phyloP scores from a whole-genome alignment of 2,329 filamentous ascomycete genomes.

The Ambrosiella beaveri region DNA sequence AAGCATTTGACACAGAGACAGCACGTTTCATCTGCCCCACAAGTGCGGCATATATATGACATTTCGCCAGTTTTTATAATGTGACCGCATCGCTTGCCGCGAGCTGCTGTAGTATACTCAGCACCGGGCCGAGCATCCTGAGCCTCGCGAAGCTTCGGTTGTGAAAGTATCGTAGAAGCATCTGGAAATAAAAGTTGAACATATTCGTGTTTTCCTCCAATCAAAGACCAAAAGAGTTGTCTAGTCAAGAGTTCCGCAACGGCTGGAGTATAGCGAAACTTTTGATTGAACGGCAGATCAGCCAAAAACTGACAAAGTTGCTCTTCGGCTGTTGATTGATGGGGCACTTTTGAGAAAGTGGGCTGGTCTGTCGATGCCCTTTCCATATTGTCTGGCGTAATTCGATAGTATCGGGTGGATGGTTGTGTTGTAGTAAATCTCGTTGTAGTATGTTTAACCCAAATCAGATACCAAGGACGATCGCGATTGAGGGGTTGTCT shows the following conservation, averaged over 20 bases:
- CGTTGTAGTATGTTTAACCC: too few relatives aligned
- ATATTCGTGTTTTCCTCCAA: constrained; percentile 55
- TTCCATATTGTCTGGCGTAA: too few relatives aligned
- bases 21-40: constrained; percentile 86
- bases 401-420: too few relatives aligned
- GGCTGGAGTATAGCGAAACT: constrained; percentile 56
- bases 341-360: too few relatives aligned
- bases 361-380: too few relatives aligned
- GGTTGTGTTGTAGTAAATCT: too few relatives aligned
- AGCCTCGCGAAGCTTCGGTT: constrained; percentile 65
- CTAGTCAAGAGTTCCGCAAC: constrained; percentile 57
- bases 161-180: constrained; percentile 40
- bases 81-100: constrained; percentile 88
- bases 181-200: constrained; percentile 68
- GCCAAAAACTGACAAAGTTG: constrained; percentile 71
- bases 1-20: constrained; percentile 90
- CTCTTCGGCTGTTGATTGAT: constrained; percentile 34
- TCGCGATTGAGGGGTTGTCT: too few relatives aligned
- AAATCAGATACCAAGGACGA: too few relatives aligned
- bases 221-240: constrained; percentile 74
- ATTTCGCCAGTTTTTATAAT: constrained; percentile 93
- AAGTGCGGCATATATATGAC: constrained; percentile 86
- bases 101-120: constrained; percentile 81
- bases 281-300: constrained; percentile 54
- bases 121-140: constrained; percentile 88